Evolutionary conservation across 2,329 filamentous ascomycete genomes (phyloP).

Genomic region (Aureobasidium sp.): DNA sequence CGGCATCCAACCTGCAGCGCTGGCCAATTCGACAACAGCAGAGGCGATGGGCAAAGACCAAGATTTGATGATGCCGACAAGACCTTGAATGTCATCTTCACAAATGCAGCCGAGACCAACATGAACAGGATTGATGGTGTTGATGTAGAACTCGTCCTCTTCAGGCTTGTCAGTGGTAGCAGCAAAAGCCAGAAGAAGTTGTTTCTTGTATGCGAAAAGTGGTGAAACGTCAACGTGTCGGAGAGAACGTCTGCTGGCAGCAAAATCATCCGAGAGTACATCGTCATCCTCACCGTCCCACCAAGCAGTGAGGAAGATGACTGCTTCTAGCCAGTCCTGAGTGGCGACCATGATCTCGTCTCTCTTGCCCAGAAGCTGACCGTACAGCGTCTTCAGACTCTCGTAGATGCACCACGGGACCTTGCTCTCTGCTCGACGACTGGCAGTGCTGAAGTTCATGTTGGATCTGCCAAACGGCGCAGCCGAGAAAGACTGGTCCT

Average conservation of each 20-base stretch:
- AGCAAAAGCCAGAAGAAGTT: conserved; percentile 64
- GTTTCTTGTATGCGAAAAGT: conserved; percentile 64
- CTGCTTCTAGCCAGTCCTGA: conserved; percentile 89
- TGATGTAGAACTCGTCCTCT: conserved; percentile 63
- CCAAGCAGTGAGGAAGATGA: conserved; percentile 77
- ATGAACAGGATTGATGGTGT: conserved; percentile 68
- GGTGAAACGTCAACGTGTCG: conserved; percentile 46
- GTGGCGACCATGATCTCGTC: conserved; percentile 69
- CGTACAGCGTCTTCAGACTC: conserved; percentile 72
- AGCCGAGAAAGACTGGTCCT: conserved; percentile 26
- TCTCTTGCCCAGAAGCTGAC: conserved; percentile 68
- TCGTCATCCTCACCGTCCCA: conserved; percentile 74
- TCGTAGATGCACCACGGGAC: conserved; percentile 90
- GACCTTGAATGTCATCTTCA: conserved; percentile 72
- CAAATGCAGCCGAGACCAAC: conserved; percentile 75
- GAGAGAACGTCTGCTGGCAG: conserved; percentile 39
- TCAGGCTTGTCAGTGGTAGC: conserved; percentile 56
- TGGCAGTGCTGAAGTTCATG: conserved; percentile 60
- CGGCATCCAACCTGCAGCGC: conserved; percentile 76
- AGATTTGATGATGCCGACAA: conserved; percentile 63
- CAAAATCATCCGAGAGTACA: conserved; percentile 35
- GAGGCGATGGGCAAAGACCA: conserved; percentile 78
- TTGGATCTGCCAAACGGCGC: conserved; percentile 38
- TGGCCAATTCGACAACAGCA: conserved; percentile 75
- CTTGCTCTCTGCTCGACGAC: conserved; percentile 68